Evolutionary conservation across 1,284 basidiomycete species (phyloP).

Genomic region (Porogramme epimiltina): DNA sequence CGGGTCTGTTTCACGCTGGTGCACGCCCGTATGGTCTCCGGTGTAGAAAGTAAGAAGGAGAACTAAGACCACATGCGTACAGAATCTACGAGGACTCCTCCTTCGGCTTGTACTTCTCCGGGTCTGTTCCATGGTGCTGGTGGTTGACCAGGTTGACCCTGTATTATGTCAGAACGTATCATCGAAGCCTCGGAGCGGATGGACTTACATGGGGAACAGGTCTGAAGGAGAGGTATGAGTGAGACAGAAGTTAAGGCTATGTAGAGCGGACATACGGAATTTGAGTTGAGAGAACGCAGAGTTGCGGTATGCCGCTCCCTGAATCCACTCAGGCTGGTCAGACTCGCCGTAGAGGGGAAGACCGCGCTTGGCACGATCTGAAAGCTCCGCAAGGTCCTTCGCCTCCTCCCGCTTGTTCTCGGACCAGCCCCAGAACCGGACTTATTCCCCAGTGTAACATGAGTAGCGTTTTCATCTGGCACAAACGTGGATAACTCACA

Average conservation of each 20-base stretch:
- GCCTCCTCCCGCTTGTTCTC: conserved; percentile 89
- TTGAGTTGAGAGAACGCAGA: conserved; percentile 93
- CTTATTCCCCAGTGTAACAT: conserved; percentile 40
- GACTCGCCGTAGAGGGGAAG: conserved; percentile 86
- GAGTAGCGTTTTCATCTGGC: conserved; percentile 2
- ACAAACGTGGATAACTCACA: conserved; percentile 51
- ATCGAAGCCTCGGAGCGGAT: background rate
- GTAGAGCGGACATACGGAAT: conserved; percentile 66
- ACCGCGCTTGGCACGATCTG: conserved; percentile 69
- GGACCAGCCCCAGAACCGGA: conserved; percentile 96
- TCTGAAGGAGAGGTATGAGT: conserved; percentile 38
- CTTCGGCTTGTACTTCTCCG: conserved; percentile 68
- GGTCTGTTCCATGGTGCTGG: conserved; percentile 83
- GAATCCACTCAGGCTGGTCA: conserved; percentile 84
- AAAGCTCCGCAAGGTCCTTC: conserved; percentile 77
- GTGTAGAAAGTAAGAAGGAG: background rate
- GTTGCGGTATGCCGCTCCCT: conserved; percentile 88
- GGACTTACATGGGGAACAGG: conserved; percentile 66
- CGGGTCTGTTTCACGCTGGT: too few species aligned
- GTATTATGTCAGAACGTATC: conserved; percentile 16
- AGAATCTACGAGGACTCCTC: conserved; percentile 24
- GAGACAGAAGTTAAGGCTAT: background rate
- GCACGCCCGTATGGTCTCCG: background rate
- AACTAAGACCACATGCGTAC: conserved; percentile 10
- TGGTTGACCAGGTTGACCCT: conserved; percentile 96